Evolutionary conservation across 2,329 filamentous ascomycete genomes (phyloP).

Genomic region (Biscogniauxia sp.): DNA sequence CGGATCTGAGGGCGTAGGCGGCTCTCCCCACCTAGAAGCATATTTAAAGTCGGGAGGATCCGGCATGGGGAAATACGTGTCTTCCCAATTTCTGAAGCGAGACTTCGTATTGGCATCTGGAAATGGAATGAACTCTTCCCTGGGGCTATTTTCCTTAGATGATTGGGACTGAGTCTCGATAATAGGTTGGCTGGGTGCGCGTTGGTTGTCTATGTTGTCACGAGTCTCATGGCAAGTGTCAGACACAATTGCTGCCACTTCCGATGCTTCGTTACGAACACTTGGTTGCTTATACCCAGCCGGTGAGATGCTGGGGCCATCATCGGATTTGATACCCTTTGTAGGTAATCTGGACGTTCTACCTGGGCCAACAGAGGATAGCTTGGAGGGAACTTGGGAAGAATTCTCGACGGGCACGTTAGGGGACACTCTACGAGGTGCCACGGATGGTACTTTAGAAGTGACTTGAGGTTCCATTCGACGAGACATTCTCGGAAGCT

Average conservation of each 20-base stretch:
- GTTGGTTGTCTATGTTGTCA: neutral
- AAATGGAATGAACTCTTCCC: neutral
- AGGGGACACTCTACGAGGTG: neutral
- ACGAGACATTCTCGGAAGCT: neutral
- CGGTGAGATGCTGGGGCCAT: neutral
- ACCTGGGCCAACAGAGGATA: neutral
- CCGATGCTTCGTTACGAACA: neutral
- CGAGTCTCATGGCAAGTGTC: neutral
- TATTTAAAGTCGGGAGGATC: conserved; percentile 3
- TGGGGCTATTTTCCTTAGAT: neutral
- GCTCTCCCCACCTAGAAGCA: conserved; percentile 12
- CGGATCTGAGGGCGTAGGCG: conserved; percentile 14
- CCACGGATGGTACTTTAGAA: neutral
- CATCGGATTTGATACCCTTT: neutral
- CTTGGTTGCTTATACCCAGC: conserved; percentile 1
- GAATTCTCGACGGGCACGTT: neutral
- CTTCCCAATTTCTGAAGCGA: neutral
- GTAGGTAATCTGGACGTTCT: neutral
- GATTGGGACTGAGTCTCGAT: conserved; percentile 32
- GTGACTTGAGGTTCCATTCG: neutral
- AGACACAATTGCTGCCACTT: neutral
- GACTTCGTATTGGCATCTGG: neutral
- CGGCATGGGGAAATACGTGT: conserved; percentile 33
- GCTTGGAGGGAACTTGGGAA: neutral
- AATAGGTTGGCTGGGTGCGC: neutral